phyloP scores from a whole-genome alignment of 768 basidiomycete genomes.

The Vishniacozyma victoriae region DNA sequence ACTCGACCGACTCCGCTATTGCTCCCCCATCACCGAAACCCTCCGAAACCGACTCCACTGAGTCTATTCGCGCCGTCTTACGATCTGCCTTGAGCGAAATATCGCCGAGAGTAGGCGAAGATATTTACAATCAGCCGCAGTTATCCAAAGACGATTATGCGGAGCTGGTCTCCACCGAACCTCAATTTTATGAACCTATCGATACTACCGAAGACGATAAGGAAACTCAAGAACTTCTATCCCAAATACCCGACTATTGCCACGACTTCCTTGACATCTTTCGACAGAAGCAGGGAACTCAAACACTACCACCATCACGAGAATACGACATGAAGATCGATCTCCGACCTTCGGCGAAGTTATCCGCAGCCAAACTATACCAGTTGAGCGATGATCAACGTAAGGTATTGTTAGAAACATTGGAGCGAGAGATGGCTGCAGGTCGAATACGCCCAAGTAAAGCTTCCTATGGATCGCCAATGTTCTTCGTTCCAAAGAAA shows the following conservation, averaged over 20 bases:
- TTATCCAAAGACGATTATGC: too few relatives aligned
- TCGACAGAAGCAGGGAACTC: neutral
- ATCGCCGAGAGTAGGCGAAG: too few relatives aligned
- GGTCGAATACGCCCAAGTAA: neutral
- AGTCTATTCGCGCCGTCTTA: too few relatives aligned
- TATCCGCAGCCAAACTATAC: constrained; percentile 5
- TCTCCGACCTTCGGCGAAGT: neutral
- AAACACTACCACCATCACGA: constrained; percentile 8
- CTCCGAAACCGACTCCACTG: too few relatives aligned
- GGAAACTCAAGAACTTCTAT: constrained; percentile 1
- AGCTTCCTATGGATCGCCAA: neutral
- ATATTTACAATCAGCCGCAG: too few relatives aligned
- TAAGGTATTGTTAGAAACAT: constrained; percentile 1
- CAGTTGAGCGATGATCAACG: constrained; percentile 1
- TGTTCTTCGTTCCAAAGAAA: constrained; percentile 1
- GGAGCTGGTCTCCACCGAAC: too few relatives aligned
- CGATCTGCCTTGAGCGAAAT: too few relatives aligned
- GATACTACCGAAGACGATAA: too few relatives aligned
- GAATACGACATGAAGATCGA: constrained; percentile 7
- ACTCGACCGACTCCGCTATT: too few relatives aligned
- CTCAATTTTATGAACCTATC: too few relatives aligned
- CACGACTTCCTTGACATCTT: constrained; percentile 12
- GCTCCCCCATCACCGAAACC: too few relatives aligned
- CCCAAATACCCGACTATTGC: neutral
- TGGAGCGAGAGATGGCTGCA: constrained; percentile 1